A percentile compares a stretch with the other conserved stretches of the same genome.
phyloP scores from a whole-genome alignment of 768 basidiomycete genomes.

The Hemileccinum rubropunctum region DNA sequence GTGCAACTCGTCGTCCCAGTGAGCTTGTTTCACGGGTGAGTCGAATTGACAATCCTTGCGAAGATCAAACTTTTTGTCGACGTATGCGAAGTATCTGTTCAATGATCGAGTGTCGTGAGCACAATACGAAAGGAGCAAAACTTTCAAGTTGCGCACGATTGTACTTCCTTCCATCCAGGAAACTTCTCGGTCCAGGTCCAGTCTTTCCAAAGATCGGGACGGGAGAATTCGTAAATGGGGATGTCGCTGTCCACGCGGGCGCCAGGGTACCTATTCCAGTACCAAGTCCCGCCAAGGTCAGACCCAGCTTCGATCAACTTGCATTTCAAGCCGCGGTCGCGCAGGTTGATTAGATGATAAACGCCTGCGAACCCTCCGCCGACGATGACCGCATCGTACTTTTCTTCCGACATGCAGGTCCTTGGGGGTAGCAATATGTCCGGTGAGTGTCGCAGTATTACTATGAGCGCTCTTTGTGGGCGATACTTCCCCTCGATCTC shows the following conservation, averaged over 20 bases:
- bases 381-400: constrained; percentile 10
- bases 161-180: constrained; percentile 12
- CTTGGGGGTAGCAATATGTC: too few relatives aligned
- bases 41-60: constrained; percentile 16
- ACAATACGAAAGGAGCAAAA: background rate
- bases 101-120: background rate
- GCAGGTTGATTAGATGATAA: constrained; percentile 9
- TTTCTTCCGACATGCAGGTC: constrained; percentile 1
- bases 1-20: constrained; percentile 12
- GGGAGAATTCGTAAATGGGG: too few relatives aligned
- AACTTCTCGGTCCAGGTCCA: constrained; percentile 1
- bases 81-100: constrained; percentile 14
- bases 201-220: too few relatives aligned
- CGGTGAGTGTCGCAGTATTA: too few relatives aligned
- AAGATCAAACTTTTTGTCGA: constrained; percentile 7
- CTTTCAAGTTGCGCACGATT: background rate
- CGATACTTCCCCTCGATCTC: too few relatives aligned
- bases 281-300: constrained; percentile 9
- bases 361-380: constrained; percentile 9
- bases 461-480: too few relatives aligned
- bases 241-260: constrained; percentile 7
- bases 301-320: background rate
- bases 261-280: constrained; percentile 5
- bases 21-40: constrained; percentile 6
- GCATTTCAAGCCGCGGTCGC: constrained; percentile 7